Evolutionary conservation across 2,329 filamentous ascomycete species (phyloP), one percentile per base, ranked within the genome.

Genomic region (Claviceps sp.): DNA sequence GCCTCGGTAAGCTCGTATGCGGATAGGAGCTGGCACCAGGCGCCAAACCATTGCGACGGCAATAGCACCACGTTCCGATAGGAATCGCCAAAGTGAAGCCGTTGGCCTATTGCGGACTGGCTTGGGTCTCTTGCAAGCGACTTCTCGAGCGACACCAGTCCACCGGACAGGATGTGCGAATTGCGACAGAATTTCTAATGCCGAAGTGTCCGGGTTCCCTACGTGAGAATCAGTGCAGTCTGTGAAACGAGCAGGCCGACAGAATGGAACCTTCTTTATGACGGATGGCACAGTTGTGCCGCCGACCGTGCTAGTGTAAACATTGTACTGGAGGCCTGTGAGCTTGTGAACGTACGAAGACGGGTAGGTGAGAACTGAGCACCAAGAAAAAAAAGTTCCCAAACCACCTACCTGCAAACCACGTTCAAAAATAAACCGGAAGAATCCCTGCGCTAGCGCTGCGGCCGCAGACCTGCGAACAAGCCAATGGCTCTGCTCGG

Each of bases 391-490:
- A 19, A 19, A 19, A 19, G 19, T 19, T 19, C 19, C 19, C 19
- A 19, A 19, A 19, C 19, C 19, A 19, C 19, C 19, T 19, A 19
- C 19, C 19, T 19, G 19, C 19, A 19, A 19, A 19, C 19, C 19
- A 19, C 19, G 19, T 19, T 19, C 19, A 19, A 26, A 26, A 26
- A 1, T 26, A 37, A 60, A 47, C 24, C 53, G 24, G 46, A 54
- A 58, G 48, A 50, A 55, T 41, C 57, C 17, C 17, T 19, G 17
- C 17, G 17, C 17, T 19, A 19, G 17, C 17, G 17, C 17, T 19
- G 17, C 17, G 17, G 17, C 17, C 2, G 17, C 17, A 19, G 17
- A 19, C 2, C 17, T 19, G 17, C 17, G 17, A 2, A 19, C 17
- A 19, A 19, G 17, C 17, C 17, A 19, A 19, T 19, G 17, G 17